These are phyloP conservation scores for Combretum micranthum DNA, from an alignment of 345 rosid genomes.

Conservation along the genomic window DNA sequence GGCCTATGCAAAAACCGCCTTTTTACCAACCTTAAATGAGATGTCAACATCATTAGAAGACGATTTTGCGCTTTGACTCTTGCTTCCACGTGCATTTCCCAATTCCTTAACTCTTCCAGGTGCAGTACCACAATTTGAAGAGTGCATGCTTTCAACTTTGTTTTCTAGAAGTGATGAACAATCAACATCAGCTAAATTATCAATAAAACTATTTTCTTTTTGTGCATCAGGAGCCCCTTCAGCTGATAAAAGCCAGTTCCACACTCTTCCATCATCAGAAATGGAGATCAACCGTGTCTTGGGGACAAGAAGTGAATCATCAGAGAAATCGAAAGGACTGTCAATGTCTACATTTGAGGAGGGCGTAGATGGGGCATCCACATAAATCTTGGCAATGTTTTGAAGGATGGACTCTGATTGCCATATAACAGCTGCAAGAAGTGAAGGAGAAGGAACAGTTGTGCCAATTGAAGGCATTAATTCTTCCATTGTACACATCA, in stretches of 20 bases:
- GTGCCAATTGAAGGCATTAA: slow-evolving; percentile 85
- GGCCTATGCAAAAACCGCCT: slow-evolving; percentile 1
- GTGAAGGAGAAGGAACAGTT: slow-evolving; percentile 66
- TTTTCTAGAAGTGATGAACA: slow-evolving; percentile 22
- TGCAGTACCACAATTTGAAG: slow-evolving; percentile 27
- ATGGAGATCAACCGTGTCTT: slow-evolving; percentile 72
- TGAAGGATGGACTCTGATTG: slow-evolving; percentile 79
- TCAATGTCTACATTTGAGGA: slow-evolving; percentile 52
- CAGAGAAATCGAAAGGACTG: slow-evolving; percentile 81
- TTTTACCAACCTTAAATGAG: slow-evolving; percentile 61
- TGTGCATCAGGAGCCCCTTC: slow-evolving; percentile 57
- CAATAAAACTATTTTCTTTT: slow-evolving; percentile 25
- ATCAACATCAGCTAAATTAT: slow-evolving; percentile 16
- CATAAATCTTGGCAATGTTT: slow-evolving; percentile 57
- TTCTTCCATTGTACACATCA: slow-evolving; percentile 79
- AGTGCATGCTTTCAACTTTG: slow-evolving; percentile 12
- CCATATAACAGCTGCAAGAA: slow-evolving; percentile 54
- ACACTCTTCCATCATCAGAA: slow-evolving; percentile 91
- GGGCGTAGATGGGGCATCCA: slow-evolving; percentile 41
- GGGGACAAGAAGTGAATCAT: slow-evolving; percentile 59
- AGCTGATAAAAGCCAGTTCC: slow-evolving; percentile 89
- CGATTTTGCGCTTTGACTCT: slow-evolving; percentile 27
- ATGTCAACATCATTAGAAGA: slow-evolving; percentile 24
- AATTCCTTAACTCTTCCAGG: slow-evolving; percentile 25
- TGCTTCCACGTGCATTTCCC: slow-evolving; percentile 27